phyloP scores from a whole-genome alignment of 495 filamentous ascomycete genomes.

The Neurospora sp. region DNA sequence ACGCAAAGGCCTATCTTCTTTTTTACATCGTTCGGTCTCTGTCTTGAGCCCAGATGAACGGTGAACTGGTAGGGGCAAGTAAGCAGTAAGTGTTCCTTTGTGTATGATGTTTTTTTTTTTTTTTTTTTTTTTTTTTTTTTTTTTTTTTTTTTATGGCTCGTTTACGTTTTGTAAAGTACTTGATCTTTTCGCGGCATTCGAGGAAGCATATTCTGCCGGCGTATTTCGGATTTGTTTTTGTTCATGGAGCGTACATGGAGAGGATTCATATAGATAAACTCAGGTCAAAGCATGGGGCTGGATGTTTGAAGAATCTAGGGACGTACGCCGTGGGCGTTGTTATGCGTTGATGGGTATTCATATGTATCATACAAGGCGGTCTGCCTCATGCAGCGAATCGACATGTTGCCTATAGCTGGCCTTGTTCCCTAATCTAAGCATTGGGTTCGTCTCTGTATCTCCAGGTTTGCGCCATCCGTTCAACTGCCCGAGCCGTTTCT shows the following conservation, averaged over 20 bases:
- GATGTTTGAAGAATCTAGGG: background rate
- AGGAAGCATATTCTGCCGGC: background rate
- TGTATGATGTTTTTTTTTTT: background rate
- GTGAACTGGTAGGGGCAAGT: background rate
- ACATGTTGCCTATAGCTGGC: background rate
- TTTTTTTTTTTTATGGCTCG: background rate
- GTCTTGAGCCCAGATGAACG: slow-evolving; percentile 6
- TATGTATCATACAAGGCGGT: background rate
- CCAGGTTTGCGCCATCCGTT: background rate
- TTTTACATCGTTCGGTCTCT: slow-evolving; percentile 71
- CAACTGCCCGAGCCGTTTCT: background rate
- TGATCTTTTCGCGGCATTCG: background rate
- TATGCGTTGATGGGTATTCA: background rate
- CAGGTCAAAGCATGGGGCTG: background rate
- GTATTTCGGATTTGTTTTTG: background rate
- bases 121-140: background rate
- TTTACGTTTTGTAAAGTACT: background rate
- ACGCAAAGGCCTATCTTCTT: slow-evolving; percentile 72
- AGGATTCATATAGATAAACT: background rate
- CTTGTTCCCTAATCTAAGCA: background rate
- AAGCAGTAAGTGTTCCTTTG: background rate
- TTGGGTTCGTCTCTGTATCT: background rate
- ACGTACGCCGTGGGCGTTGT: background rate
- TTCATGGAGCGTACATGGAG: background rate
- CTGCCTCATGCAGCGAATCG: background rate